Evolutionary conservation across 768 basidiomycete species (phyloP).

Genomic region (Phlebiopsis flavidoalba): DNA sequence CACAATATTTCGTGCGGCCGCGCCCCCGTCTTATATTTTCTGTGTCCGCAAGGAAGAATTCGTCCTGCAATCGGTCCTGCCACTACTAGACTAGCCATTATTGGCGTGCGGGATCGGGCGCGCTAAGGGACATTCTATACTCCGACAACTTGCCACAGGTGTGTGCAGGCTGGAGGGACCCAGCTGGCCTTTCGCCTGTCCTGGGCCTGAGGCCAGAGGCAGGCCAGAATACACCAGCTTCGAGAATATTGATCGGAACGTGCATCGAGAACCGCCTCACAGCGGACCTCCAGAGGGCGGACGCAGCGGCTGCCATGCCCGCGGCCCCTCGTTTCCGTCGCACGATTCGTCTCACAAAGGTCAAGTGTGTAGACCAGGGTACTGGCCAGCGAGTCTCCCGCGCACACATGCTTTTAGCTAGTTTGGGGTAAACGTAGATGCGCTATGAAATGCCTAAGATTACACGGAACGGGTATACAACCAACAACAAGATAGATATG

Average conservation of each 20-base stretch:
- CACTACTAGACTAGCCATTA: conserved; percentile 1
- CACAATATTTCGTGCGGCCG: background rate
- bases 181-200: background rate
- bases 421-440: background rate
- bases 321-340: background rate
- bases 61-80: background rate
- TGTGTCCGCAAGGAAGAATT: background rate
- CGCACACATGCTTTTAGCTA: background rate
- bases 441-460: background rate
- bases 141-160: background rate
- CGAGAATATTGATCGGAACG: background rate
- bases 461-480: background rate
- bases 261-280: background rate
- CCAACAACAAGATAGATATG: background rate
- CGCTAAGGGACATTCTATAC: background rate
- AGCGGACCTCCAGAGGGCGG: background rate
- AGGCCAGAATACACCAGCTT: background rate
- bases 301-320: background rate
- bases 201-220: background rate
- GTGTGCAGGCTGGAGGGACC: background rate
- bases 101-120: background rate
- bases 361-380: background rate
- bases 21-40: background rate
- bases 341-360: background rate
- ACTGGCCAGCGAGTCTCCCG: background rate